phyloP scores from a whole-genome alignment of 495 filamentous ascomycete genomes.

The Schizothecium vesticola region DNA sequence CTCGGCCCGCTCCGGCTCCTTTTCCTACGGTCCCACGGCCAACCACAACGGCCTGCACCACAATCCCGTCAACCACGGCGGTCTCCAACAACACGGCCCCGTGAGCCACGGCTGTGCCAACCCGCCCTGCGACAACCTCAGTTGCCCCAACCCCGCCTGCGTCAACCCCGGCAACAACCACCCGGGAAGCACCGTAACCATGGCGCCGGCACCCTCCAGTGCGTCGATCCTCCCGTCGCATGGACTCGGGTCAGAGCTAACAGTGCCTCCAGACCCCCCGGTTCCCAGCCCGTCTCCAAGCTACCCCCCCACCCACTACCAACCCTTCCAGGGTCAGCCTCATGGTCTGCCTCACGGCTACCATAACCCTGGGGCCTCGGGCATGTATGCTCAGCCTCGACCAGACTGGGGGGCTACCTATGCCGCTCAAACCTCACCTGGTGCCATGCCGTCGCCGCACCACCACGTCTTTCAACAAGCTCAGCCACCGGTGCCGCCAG shows the following conservation, averaged over 20 bases:
- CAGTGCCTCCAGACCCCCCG: constrained; percentile 98
- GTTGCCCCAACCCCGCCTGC: constrained; percentile 69
- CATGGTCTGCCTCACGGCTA: constrained; percentile 79
- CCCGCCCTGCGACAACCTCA: constrained; percentile 42
- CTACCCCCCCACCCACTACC: constrained; percentile 71
- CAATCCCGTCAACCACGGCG: background rate
- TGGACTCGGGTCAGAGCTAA: constrained; percentile 82
- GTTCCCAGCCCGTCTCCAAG: constrained; percentile 89
- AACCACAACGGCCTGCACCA: constrained; percentile 51
- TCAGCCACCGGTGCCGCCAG: constrained; percentile 47
- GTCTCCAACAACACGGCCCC: background rate
- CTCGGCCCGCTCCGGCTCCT: constrained; percentile 71
- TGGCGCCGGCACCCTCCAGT: constrained; percentile 94
- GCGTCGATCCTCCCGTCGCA: constrained; percentile 79
- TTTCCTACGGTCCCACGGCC: constrained; percentile 67
- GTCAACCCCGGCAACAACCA: constrained; percentile 70
- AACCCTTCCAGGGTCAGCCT: constrained; percentile 73
- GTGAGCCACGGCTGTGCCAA: background rate
- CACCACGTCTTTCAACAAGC: constrained; percentile 50
- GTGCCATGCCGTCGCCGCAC: constrained; percentile 47
- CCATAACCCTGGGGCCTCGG: constrained; percentile 42
- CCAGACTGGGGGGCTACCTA: constrained; percentile 62
- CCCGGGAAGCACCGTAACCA: constrained; percentile 73
- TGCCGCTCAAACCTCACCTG: constrained; percentile 59
- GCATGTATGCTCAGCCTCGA: constrained; percentile 63